Percentiles rank a stretch among this genome's conserved stretches.
phyloP scores from a whole-genome alignment of 2,329 filamentous ascomycete species.

The Botrytis elliptica region DNA sequence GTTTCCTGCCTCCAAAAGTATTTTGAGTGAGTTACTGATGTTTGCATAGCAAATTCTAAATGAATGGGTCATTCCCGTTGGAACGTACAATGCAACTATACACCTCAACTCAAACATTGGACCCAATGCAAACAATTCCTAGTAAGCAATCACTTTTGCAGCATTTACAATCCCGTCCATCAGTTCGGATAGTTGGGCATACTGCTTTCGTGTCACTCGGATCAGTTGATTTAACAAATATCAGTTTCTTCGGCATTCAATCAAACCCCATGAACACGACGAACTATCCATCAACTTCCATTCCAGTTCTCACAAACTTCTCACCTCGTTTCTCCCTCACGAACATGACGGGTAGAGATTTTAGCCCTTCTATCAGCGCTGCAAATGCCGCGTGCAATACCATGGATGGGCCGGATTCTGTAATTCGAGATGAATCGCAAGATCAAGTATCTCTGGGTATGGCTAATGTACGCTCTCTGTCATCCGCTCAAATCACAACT shows the following conservation, averaged over 20 bases:
- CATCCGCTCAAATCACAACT: conserved; percentile 7
- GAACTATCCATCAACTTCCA: conserved; percentile 7
- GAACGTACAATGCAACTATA: conserved; percentile 8
- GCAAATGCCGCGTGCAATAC: conserved; percentile 5
- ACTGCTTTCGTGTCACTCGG: not conserved
- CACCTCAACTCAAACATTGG: conserved; percentile 10
- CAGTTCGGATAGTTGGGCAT: not conserved
- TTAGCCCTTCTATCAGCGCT: conserved; percentile 10
- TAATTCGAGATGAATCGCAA: conserved; percentile 11
- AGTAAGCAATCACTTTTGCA: not conserved
- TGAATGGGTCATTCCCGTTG: conserved; percentile 12
- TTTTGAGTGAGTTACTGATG: not conserved
- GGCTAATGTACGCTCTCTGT: conserved; percentile 4
- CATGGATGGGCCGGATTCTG: conserved; percentile 9
- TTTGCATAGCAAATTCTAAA: conserved; percentile 8
- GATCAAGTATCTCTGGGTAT: conserved; percentile 14
- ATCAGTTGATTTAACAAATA: not conserved
- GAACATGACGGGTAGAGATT: conserved; percentile 18
- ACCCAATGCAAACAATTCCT: conserved; percentile 18
- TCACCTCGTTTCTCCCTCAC: conserved; percentile 18
- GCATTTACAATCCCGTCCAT: not conserved
- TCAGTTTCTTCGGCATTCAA: conserved; percentile 22
- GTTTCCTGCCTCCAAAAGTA: not conserved
- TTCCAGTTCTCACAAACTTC: conserved; percentile 18
- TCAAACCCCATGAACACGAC: conserved; percentile 2